A percentile compares a stretch with the other conserved stretches of the same genome.
Conservation (phyloP, 1,139 yeast genomes). For the Yamadazyma oceani region DNA sequence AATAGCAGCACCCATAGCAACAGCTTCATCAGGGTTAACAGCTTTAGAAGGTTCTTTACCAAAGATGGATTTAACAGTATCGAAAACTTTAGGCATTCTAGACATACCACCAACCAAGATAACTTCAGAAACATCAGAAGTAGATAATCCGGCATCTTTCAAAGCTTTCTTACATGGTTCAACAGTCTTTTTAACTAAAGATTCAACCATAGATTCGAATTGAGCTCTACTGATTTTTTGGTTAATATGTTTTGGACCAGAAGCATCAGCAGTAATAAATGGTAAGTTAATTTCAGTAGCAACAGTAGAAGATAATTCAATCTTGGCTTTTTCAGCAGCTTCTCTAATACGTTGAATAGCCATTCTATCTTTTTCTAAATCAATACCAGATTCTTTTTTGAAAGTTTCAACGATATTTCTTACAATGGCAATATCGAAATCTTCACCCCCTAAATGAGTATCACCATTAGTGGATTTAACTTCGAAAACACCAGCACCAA, state of each 20-base stretch:
- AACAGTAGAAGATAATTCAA: conserved; percentile 91
- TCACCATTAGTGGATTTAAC: conserved; percentile 99
- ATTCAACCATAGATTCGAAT: conserved; percentile 88
- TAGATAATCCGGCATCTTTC: conserved; percentile 87
- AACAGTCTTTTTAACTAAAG: conserved; percentile 86
- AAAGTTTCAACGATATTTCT: conserved; percentile 89
- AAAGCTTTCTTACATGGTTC: conserved; percentile 99
- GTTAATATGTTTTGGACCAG: conserved; percentile 98
- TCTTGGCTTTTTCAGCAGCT: conserved; percentile 99
- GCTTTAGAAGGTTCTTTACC: conserved; percentile 98
- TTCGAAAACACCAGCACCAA: conserved; percentile 98
- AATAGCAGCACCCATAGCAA: conserved; percentile 99
- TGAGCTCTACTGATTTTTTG: conserved; percentile 90
- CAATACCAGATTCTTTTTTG: conserved; percentile 90
- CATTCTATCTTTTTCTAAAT: conserved; percentile 91
- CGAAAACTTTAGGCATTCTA: conserved; percentile 99
- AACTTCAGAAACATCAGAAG: conserved; percentile 91
- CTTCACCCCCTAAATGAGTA: conserved; percentile 99
- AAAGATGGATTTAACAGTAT: conserved; percentile 89
- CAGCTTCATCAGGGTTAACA: conserved; percentile 99
- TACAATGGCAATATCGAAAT: conserved; percentile 82
- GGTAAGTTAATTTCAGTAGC: conserved; percentile 96
- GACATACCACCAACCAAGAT: conserved; percentile 99
- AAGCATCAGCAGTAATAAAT: conserved; percentile 92
- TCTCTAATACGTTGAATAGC: conserved; percentile 99